A percentile compares a stretch with the other conserved stretches of the same genome.
Conservation (phyloP, 2,329 filamentous ascomycete species). For the Coccinonectria pachysandricola region DNA sequence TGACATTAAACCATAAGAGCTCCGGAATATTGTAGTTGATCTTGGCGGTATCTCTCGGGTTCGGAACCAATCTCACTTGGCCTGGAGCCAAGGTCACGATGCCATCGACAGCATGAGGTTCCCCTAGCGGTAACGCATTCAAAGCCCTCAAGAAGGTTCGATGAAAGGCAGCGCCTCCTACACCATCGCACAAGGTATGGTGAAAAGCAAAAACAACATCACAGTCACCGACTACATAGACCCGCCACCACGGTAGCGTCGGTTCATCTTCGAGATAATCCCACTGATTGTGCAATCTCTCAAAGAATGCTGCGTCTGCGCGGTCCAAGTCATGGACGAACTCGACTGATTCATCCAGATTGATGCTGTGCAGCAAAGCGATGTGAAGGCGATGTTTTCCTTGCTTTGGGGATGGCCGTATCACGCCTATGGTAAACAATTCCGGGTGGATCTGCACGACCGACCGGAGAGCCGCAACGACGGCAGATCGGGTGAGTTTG, state of each 20-base stretch:
- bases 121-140: conserved; percentile 1
- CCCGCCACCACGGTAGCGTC: conserved; percentile 7
- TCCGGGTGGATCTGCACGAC: background rate
- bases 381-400: conserved; percentile 4
- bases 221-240: conserved; percentile 6
- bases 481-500: no score
- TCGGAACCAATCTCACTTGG: conserved; percentile 1
- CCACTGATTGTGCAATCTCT: conserved; percentile 7
- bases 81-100: conserved; percentile 1
- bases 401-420: background rate
- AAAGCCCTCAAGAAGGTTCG: conserved; percentile 6
- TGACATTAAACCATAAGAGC: conserved; percentile 3
- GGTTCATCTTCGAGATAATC: conserved; percentile 1
- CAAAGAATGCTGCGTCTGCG: conserved; percentile 3
- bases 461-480: background rate
- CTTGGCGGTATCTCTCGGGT: conserved; percentile 1
- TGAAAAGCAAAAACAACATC: conserved; percentile 8
- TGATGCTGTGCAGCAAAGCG: conserved; percentile 3
- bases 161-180: conserved; percentile 7
- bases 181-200: conserved; percentile 6
- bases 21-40: conserved; percentile 3
- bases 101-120: background rate
- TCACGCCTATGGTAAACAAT: background rate
- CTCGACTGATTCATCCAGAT: conserved; percentile 6
- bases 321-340: conserved; percentile 3